A percentile compares a stretch with the other conserved stretches of the same genome.
Conservation (phyloP, 768 basidiomycete genomes). For the Rhodosporidiobolus sp. region DNA sequence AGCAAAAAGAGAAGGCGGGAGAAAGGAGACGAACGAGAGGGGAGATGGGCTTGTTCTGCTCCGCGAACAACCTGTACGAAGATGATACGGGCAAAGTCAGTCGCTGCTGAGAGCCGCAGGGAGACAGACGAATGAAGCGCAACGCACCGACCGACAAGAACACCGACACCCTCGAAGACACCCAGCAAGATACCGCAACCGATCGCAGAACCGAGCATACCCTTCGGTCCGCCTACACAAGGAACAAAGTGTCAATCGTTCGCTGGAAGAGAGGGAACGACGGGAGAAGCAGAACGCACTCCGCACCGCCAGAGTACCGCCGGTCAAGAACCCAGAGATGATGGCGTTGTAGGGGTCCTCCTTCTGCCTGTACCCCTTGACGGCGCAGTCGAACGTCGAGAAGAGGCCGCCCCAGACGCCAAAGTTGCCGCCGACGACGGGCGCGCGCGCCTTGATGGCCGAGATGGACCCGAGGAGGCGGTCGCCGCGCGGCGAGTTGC, state of each 20-base stretch:
- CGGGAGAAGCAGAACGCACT: constrained; percentile 59
- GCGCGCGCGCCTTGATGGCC: constrained; percentile 95
- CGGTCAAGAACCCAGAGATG: constrained; percentile 96
- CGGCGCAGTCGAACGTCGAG: constrained; percentile 95
- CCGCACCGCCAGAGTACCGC: constrained; percentile 88
- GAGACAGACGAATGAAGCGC: not conserved
- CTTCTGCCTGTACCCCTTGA: constrained; percentile 59
- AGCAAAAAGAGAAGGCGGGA: not conserved
- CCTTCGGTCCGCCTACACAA: constrained; percentile 81
- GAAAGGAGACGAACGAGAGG: constrained; percentile 14
- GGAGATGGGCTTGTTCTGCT: constrained; percentile 39
- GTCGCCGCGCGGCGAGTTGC: constrained; percentile 96
- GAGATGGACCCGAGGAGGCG: constrained; percentile 88
- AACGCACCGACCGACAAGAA: constrained; percentile 68
- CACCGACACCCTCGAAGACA: constrained; percentile 91
- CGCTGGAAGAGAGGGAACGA: constrained; percentile 13
- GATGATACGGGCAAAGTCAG: not conserved
- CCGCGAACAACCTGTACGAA: constrained; percentile 32
- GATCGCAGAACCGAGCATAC: constrained; percentile 86
- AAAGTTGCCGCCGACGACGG: constrained; percentile 88
- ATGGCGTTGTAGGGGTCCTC: constrained; percentile 86
- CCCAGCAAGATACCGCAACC: constrained; percentile 94
- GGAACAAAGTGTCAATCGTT: too few species aligned
- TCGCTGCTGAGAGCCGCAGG: not conserved
- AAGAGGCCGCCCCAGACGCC: constrained; percentile 79